Conservation (phyloP, 768 basidiomycete genomes). For the Rhodotorula kratochvilovae region DNA sequence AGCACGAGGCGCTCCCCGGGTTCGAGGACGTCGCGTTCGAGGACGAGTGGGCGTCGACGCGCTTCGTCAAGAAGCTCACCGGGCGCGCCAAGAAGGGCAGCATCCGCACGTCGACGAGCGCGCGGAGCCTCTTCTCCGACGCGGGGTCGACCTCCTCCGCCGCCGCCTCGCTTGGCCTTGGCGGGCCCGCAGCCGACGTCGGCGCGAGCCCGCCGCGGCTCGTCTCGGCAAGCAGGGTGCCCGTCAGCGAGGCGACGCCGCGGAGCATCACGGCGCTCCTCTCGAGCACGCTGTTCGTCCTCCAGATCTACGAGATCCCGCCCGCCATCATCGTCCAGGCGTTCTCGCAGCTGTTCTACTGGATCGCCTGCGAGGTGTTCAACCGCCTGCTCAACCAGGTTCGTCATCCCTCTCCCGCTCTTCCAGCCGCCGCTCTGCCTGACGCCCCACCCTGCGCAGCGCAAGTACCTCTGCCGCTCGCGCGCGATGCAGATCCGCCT, state of each 20-base stretch:
- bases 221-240: constrained; percentile 15
- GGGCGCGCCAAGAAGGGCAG: constrained; percentile 45
- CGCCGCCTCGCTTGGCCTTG: neutral
- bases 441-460: constrained; percentile 54
- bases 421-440: neutral
- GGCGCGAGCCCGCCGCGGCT: constrained; percentile 1
- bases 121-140: constrained; percentile 27
- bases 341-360: constrained; percentile 97
- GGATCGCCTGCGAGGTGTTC: constrained; percentile 75
- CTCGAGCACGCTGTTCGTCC: constrained; percentile 74
- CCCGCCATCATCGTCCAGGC: constrained; percentile 77
- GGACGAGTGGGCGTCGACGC: constrained; percentile 70
- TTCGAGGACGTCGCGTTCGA: constrained; percentile 85
- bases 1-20: constrained; percentile 67
- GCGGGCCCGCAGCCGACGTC: neutral
- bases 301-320: constrained; percentile 82
- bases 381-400: constrained; percentile 47
- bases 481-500: constrained; percentile 82
- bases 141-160: neutral
- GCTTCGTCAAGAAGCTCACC: constrained; percentile 49
- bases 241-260: constrained; percentile 42
- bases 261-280: constrained; percentile 69
- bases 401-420: neutral
- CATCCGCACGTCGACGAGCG: constrained; percentile 17
- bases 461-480: constrained; percentile 89